A percentile compares a stretch with the other conserved stretches of the same genome.
Conservation (phyloP, 2,329 filamentous ascomycete genomes). For the Ceratocystis harringtonii region DNA sequence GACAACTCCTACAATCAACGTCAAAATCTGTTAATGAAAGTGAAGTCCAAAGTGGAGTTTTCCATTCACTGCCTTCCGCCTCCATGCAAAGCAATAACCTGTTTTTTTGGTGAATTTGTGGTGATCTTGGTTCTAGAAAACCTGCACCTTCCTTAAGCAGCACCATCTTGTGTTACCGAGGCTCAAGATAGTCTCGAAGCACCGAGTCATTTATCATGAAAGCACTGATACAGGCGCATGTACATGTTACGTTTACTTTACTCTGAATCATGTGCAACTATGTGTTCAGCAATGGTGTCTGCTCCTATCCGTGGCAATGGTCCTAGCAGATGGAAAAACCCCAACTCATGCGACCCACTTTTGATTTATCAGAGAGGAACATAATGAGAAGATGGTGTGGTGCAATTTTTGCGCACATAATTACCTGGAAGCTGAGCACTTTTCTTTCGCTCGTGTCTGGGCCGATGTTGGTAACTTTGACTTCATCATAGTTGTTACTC, state of each 20-base stretch:
- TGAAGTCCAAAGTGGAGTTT: conserved; percentile 2
- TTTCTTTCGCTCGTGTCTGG: background rate
- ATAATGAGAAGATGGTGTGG: background rate
- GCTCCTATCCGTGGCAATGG: background rate
- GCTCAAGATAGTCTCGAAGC: background rate
- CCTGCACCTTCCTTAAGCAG: background rate
- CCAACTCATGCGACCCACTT: background rate
- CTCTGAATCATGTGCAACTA: background rate
- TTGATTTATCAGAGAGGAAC: background rate
- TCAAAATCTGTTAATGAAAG: background rate
- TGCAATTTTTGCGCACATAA: background rate
- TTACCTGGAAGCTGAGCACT: background rate
- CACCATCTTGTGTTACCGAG: background rate
- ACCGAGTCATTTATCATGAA: background rate
- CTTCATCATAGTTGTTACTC: background rate
- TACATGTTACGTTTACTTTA: background rate
- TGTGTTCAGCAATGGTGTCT: background rate
- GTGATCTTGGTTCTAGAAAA: background rate
- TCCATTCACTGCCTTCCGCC: background rate
- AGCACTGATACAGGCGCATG: background rate
- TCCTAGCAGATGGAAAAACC: background rate
- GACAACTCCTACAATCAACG: background rate
- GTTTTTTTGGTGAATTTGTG: background rate
- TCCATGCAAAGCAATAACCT: background rate
- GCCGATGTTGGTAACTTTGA: background rate